A percentile compares a stretch with the other conserved stretches of the same genome.
Conservation (phyloP, 2,329 filamentous ascomycete species). For the Colletotrichum tanaceti region DNA sequence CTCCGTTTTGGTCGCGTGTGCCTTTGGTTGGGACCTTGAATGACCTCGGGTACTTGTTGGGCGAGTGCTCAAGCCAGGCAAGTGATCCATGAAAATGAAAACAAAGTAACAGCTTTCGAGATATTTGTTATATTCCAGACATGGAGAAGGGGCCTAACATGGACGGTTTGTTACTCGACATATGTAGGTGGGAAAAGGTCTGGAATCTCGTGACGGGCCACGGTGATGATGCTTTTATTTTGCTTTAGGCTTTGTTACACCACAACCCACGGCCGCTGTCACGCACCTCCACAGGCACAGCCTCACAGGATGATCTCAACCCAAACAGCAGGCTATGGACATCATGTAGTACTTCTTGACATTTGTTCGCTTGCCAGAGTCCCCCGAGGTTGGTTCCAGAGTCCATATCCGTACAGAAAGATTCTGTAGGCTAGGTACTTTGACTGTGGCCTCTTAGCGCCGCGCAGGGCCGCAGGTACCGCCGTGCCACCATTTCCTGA, state of each 20-base stretch:
- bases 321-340: background rate
- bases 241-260: slow-evolving; percentile 17
- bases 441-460: slow-evolving; percentile 37
- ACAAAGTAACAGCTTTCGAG: no score
- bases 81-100: no score
- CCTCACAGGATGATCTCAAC: no score
- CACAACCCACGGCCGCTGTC: background rate
- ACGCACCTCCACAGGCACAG: background rate
- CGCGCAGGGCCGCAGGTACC: slow-evolving; percentile 39
- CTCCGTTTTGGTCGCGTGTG: slow-evolving; percentile 1
- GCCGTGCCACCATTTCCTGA: slow-evolving; percentile 36
- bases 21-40: background rate
- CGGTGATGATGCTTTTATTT: background rate
- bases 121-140: background rate
- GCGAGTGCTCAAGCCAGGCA: no score
- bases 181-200: background rate
- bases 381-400: no score
- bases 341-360: background rate
- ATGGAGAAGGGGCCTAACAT: background rate
- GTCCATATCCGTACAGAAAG: slow-evolving; percentile 9
- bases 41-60: background rate
- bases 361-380: no score
- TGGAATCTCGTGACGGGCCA: background rate
- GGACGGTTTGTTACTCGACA: background rate
- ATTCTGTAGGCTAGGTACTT: background rate